phyloP scores from a whole-genome alignment of 176 grass and related monocot species.

The Poa annua region DNA sequence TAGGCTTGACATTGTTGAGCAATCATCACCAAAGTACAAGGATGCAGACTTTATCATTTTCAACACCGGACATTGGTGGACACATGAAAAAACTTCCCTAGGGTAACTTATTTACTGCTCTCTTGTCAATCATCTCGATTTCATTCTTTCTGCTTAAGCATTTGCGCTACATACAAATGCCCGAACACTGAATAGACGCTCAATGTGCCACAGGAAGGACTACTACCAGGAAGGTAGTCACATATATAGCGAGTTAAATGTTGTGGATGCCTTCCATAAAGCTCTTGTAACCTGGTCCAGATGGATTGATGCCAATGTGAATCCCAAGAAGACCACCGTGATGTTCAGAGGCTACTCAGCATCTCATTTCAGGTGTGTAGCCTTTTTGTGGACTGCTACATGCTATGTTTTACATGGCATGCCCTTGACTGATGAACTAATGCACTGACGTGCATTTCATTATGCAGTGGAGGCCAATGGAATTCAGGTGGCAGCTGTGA shows the following conservation, averaged over 20 bases:
- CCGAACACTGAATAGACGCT: conserved; percentile 20
- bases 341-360: conserved; percentile 92
- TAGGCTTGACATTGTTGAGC: conserved; percentile 85
- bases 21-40: conserved; percentile 86
- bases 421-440: neutral
- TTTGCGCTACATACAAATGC: neutral
- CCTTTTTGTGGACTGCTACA: neutral
- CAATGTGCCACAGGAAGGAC: conserved; percentile 68
- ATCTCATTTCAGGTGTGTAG: conserved; percentile 80
- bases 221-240: conserved; percentile 96
- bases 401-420: neutral
- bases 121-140: conserved; percentile 30
- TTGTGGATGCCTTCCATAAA: conserved; percentile 77
- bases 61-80: conserved; percentile 99
- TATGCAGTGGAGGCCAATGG: conserved; percentile 91
- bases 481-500: conserved; percentile 94
- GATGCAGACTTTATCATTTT: conserved; percentile 89
- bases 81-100: conserved; percentile 91
- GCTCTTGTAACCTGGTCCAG: conserved; percentile 88
- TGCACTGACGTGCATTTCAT: conserved; percentile 30
- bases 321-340: conserved; percentile 65
- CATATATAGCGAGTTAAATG: conserved; percentile 75
- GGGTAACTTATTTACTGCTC: conserved; percentile 59
- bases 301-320: conserved; percentile 88
- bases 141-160: conserved; percentile 5